These are phyloP conservation scores for Alternaria tenuissima DNA, from an alignment of 2,329 filamentous ascomycete genomes.

Conservation along the genomic window DNA sequence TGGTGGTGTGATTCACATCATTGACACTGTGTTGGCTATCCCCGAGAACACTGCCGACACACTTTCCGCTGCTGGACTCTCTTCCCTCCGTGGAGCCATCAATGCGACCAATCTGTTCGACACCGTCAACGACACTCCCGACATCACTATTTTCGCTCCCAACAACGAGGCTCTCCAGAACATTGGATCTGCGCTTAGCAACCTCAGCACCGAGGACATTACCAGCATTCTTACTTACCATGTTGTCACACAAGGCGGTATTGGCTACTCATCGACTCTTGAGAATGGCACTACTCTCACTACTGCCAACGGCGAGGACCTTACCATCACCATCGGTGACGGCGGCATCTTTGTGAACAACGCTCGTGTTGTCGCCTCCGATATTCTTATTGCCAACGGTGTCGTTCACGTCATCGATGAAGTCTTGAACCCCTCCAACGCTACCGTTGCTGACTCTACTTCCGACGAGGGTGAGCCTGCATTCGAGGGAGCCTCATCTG, in stretches of 20 bases:
- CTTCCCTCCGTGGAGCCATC: slow-evolving; percentile 54
- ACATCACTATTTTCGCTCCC: slow-evolving; percentile 72
- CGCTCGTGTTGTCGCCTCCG: slow-evolving; percentile 52
- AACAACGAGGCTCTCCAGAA: slow-evolving; percentile 66
- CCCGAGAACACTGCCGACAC: slow-evolving; percentile 45
- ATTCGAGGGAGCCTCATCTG: slow-evolving; percentile 61
- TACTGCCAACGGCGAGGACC: slow-evolving; percentile 48
- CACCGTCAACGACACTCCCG: slow-evolving; percentile 52
- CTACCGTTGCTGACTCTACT: slow-evolving; percentile 54
- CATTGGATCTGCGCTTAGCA: slow-evolving; percentile 62
- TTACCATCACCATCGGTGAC: slow-evolving; percentile 52
- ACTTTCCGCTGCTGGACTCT: slow-evolving; percentile 48
- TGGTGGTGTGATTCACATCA: slow-evolving; percentile 58
- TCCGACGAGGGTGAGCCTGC: slow-evolving; percentile 60
- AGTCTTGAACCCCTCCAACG: slow-evolving; percentile 64
- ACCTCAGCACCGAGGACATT: slow-evolving; percentile 59
- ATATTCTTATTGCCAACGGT: slow-evolving; percentile 56
- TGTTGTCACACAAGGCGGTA: slow-evolving; percentile 61
- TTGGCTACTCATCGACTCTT: slow-evolving; percentile 62
- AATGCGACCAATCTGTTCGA: slow-evolving; percentile 50
- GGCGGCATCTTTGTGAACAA: slow-evolving; percentile 55
- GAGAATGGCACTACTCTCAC: slow-evolving; percentile 51
- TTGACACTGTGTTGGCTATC: slow-evolving; percentile 55
- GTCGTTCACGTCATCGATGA: slow-evolving; percentile 64
- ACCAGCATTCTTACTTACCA: slow-evolving; percentile 69